Conservation (phyloP, 306 rosid species). For the Calophaca sinica region DNA sequence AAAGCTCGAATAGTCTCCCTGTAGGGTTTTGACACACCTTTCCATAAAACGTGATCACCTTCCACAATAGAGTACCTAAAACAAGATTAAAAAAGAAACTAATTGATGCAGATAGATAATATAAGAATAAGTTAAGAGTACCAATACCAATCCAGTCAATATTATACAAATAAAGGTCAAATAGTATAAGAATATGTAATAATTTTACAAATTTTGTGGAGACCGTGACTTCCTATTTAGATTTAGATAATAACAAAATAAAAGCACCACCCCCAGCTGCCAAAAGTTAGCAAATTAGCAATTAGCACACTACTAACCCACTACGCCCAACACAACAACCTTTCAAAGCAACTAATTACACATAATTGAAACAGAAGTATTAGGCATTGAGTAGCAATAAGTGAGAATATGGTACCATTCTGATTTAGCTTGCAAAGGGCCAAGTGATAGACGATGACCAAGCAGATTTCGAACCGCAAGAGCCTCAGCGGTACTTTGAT, state of each 20-base stretch:
- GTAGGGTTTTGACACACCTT: slow-evolving; percentile 85
- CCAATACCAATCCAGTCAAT: background rate
- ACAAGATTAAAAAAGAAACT: slow-evolving; percentile 2
- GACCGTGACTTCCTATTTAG: background rate
- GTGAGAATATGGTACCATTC: slow-evolving; percentile 64
- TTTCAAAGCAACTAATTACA: background rate
- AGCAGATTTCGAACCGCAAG: slow-evolving; percentile 87
- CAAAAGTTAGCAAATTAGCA: slow-evolving; percentile 30
- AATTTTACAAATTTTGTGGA: slow-evolving; percentile 1
- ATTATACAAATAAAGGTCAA: slow-evolving; percentile 13
- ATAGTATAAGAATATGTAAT: slow-evolving; percentile 5
- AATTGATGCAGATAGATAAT: background rate
- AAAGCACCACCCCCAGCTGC: background rate
- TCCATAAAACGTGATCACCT: slow-evolving; percentile 87
- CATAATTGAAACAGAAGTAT: slow-evolving; percentile 1
- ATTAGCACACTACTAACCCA: slow-evolving; percentile 46
- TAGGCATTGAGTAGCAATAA: slow-evolving; percentile 20
- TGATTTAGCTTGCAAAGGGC: slow-evolving; percentile 68
- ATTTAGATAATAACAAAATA: background rate
- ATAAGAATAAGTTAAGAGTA: background rate
- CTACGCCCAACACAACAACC: slow-evolving; percentile 9
- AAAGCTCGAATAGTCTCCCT: slow-evolving; percentile 97
- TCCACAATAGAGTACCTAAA: slow-evolving; percentile 89
- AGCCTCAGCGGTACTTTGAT: slow-evolving; percentile 85
- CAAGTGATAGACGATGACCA: slow-evolving; percentile 81